Evolutionary conservation across 2,329 filamentous ascomycete species (phyloP).

Genomic region (Talaromyces sp.): DNA sequence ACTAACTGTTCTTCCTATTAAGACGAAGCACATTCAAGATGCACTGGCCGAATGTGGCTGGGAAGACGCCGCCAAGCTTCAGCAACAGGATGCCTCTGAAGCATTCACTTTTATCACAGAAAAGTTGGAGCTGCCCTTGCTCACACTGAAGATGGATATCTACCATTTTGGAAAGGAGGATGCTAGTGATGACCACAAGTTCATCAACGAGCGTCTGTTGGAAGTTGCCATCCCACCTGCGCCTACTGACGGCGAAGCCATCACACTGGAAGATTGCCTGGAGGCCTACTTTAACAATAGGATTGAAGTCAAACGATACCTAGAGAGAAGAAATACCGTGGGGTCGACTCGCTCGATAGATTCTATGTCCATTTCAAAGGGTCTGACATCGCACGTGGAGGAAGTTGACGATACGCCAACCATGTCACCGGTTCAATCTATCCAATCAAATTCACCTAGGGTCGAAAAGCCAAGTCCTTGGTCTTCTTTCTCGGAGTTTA

Average conservation of each 20-base stretch:
- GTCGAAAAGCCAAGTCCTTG: conserved; percentile 27
- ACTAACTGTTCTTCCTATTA: conserved; percentile 1
- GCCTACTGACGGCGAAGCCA: conserved; percentile 63
- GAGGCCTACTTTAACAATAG: conserved; percentile 94
- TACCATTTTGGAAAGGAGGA: conserved; percentile 87
- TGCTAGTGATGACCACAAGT: conserved; percentile 87
- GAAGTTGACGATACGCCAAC: conserved; percentile 46
- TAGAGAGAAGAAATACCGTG: conserved; percentile 63
- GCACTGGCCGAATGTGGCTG: conserved; percentile 84
- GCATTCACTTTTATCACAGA: conserved; percentile 95
- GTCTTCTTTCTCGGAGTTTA: conserved; percentile 30
- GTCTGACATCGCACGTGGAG: conserved; percentile 45
- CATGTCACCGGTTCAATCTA: conserved; percentile 33
- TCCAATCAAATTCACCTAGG: conserved; percentile 18
- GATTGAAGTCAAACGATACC: conserved; percentile 82
- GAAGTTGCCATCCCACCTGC: conserved; percentile 87
- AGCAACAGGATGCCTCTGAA: conserved; percentile 94
- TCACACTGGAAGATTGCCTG: conserved; percentile 87
- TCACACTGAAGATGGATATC: conserved; percentile 91
- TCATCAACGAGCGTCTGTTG: conserved; percentile 85
- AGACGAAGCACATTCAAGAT: conserved; percentile 83
- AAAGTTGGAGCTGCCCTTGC: conserved; percentile 79
- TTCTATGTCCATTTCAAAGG: conserved; percentile 37
- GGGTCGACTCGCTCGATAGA: conserved; percentile 47
- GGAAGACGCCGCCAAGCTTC: conserved; percentile 73